Conservation (phyloP, 768 basidiomycete genomes). For the Kwoniella shandongensis region DNA sequence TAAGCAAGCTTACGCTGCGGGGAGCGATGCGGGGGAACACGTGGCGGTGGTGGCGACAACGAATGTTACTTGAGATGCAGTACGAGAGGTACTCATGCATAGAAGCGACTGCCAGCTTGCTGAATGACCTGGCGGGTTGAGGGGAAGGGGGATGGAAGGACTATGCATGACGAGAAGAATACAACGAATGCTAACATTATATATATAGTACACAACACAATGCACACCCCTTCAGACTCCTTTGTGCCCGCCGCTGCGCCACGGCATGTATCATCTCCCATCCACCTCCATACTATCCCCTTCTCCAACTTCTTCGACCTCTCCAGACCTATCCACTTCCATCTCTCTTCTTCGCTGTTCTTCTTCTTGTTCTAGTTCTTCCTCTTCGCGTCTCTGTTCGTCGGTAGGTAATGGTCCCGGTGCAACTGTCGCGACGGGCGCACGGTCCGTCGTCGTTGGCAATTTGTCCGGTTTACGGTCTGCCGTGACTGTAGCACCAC, state of each 20-base stretch:
- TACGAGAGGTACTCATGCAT: no score
- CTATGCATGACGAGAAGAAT: no score
- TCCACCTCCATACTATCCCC: slow-evolving; percentile 24
- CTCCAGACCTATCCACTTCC: slow-evolving; percentile 18
- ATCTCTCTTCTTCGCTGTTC: slow-evolving; percentile 5
- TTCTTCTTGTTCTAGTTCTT: not conserved
- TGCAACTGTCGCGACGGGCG: slow-evolving; percentile 36
- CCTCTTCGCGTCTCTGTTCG: slow-evolving; percentile 10
- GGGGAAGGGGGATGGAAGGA: no score
- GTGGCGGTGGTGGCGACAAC: no score
- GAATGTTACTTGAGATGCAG: no score
- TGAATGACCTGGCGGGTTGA: no score
- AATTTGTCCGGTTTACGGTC: slow-evolving; percentile 43
- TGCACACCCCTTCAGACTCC: no score
- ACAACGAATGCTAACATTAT: no score
- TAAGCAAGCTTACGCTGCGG: no score
- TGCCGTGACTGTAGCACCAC: slow-evolving; percentile 35
- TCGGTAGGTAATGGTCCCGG: slow-evolving; percentile 38
- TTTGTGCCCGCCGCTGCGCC: not conserved
- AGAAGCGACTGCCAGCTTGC: no score
- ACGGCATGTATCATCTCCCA: slow-evolving; percentile 12
- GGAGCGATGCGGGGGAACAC: no score
- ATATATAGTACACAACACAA: no score
- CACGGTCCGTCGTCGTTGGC: slow-evolving; percentile 37
- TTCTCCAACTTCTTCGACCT: slow-evolving; percentile 16